Conservation (phyloP, 345 rosid species). For the Corymbia maculata region DNA sequence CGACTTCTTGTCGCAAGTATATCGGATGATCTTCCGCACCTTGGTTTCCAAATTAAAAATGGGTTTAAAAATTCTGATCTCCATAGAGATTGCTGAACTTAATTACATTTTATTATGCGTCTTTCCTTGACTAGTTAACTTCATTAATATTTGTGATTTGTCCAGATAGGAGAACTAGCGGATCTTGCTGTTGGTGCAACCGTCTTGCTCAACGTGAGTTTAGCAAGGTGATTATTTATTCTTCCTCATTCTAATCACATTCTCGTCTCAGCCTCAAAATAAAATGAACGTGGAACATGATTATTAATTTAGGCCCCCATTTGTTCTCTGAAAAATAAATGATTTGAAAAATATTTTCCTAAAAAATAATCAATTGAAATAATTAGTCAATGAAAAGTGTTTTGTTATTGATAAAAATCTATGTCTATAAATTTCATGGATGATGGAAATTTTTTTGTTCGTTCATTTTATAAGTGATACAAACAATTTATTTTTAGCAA, state of each 20-base stretch:
- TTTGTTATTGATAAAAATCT: neutral
- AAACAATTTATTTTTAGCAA: neutral
- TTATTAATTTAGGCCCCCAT: neutral
- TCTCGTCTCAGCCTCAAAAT: neutral
- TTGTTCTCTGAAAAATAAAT: neutral
- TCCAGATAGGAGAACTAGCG: slow-evolving; percentile 23
- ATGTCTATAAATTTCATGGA: neutral
- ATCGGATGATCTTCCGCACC: neutral
- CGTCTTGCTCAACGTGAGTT: slow-evolving; percentile 22
- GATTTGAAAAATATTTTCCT: accelerated
- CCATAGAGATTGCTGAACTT: neutral
- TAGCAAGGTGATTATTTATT: slow-evolving; percentile 27
- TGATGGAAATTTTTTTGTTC: neutral
- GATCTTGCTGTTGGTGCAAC: slow-evolving; percentile 51
- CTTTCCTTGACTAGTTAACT: neutral
- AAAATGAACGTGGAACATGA: neutral
- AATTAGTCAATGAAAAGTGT: neutral
- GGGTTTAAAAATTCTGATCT: neutral
- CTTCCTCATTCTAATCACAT: neutral
- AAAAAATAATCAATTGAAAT: neutral
- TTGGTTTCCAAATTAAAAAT: neutral
- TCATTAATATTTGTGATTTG: neutral
- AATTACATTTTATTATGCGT: neutral
- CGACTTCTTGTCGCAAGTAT: neutral
- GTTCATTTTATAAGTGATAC: neutral